Base-by-base conservation (phyloP, 148 eudicot genomes). In the Vaccinium vitisidaea region DNA sequence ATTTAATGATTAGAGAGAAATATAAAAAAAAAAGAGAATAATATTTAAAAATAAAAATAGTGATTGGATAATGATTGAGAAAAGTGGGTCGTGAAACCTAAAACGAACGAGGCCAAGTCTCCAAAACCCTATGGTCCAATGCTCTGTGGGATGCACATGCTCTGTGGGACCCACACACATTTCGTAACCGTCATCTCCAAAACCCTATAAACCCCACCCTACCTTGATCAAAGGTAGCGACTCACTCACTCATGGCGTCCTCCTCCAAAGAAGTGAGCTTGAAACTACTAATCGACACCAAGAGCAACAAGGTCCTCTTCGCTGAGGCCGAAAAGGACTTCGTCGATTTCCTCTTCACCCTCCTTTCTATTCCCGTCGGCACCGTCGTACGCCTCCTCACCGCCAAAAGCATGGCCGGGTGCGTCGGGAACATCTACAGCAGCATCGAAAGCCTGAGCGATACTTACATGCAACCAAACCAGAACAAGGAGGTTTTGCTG, bases 301-400 rank as follows among this genome's bases (percentile, higher is more conserved):
- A 75, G 53, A 48, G 10, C 54, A 75, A 46, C 79, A 75, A 75
- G 23, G 79, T 75, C 52, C 79, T 75, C 54, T 75, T 75, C 53
- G 79, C 79, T 13, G 79, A 75, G 52, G 79, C 79, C 14, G 54
- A 53, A 3, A 75, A 75, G 11, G 79, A 75, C 79, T 75, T 75
- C 54, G 79, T 75, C 0, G 79, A 75, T 48, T 75, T 75, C 27
- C 79, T 75, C 27, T 75, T 75, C 54, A 43, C 23, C 8, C 15
- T 75, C 53, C 79, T 75, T 5, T 43, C 53, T 49, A 12, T 75
- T 10, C 54, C 79, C 53, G 79, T 75, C 27, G 79, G 79, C 23
- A 75, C 79, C 54, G 79, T 75, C 13, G 25, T 75, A 25, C 50
- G 53, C 53, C 52, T 75, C 79, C 79, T 75, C 53, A 75, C 53